A percentile compares a stretch with the other conserved stretches of the same genome.
Evolutionary conservation across 306 rosid species (phyloP).

Genomic region (Lablab purpureus): DNA sequence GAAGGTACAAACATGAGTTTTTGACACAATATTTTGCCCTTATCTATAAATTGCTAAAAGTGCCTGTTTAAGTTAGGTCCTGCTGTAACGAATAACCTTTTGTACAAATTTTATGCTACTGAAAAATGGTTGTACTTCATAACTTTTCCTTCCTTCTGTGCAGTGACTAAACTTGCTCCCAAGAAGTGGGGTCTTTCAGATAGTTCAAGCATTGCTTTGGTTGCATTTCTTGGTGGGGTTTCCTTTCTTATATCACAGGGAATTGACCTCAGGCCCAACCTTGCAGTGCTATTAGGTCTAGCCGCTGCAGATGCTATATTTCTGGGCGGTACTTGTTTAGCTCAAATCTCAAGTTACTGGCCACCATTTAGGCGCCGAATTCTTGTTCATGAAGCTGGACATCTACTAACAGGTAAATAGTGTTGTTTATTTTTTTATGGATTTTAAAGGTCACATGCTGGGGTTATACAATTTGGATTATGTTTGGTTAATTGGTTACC

Average conservation of each 20-base stretch:
- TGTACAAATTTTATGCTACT: constrained; percentile 11
- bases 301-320: constrained; percentile 80
- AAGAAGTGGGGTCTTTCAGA: constrained; percentile 96
- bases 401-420: constrained; percentile 70
- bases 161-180: constrained; percentile 87
- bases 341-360: constrained; percentile 96
- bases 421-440: constrained; percentile 22
- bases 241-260: constrained; percentile 86
- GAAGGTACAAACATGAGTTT: constrained; percentile 65
- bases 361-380: constrained; percentile 89
- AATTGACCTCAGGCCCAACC: constrained; percentile 90
- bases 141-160: constrained; percentile 32
- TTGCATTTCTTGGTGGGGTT: constrained; percentile 76
- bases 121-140: constrained; percentile 19
- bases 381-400: constrained; percentile 97
- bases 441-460: constrained; percentile 10
- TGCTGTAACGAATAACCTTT: constrained; percentile 19
- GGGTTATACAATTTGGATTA: constrained; percentile 10
- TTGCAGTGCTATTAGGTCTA: constrained; percentile 74
- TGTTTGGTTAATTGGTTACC: constrained; percentile 21
- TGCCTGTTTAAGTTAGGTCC: constrained; percentile 25
- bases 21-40: constrained; percentile 31
- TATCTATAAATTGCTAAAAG: constrained; percentile 28
- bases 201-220: constrained; percentile 64
- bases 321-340: constrained; percentile 93